Base-by-base conservation (phyloP, 768 basidiomycete genomes). In the Phanerochaete sordida region DNA sequence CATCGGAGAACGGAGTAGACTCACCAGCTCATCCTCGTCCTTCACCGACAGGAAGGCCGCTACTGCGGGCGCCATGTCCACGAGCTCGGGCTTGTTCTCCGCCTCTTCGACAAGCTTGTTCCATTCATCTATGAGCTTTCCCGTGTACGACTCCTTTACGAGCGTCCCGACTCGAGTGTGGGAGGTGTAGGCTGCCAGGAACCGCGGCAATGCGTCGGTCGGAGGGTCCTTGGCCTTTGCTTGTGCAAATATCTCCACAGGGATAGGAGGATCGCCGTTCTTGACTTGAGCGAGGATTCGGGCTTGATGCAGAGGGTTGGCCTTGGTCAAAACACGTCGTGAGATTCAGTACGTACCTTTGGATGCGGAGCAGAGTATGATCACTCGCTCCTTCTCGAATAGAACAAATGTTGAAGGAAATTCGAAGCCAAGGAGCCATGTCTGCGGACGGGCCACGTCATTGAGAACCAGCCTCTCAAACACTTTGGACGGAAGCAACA, bases 371-470 rank as follows among this genome's bases (percentile, higher is more conserved):
- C 92, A 95, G 27, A 97, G 76, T 43, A 98, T 88, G 33, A 78
- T 77, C 21, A 98, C 75, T 68, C 84, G 90, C 56, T 87, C 79
- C 67, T 88, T 88, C 59, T 87, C 82, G 67, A 98, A 90, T 21
- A 98, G 77, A 59, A 95, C 81, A 28, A 98, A 78, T 0, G 96
- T 98, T 0, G 94, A 93, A 2, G 96, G 97, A 69, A 98, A 98
- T 74, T 99, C 96, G 73, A 95, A 98, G 15, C 95, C 96, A 39
- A 98, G 82, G 19, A 99, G 80, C 92, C 95, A 97, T 70, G 95
- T 95, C 96, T 97, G 23, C 9, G 64, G 19, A 26, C 39, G 50
- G 39, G 39, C 39, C 39, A 43, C 39, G 39, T 43, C 39, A 43
- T 43, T 43, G 11, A 35, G 23, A 26, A 45, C 39, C 19, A 9